Evolutionary conservation across 2,329 filamentous ascomycete species (phyloP).

Genomic region (Pyrenophora graminea): DNA sequence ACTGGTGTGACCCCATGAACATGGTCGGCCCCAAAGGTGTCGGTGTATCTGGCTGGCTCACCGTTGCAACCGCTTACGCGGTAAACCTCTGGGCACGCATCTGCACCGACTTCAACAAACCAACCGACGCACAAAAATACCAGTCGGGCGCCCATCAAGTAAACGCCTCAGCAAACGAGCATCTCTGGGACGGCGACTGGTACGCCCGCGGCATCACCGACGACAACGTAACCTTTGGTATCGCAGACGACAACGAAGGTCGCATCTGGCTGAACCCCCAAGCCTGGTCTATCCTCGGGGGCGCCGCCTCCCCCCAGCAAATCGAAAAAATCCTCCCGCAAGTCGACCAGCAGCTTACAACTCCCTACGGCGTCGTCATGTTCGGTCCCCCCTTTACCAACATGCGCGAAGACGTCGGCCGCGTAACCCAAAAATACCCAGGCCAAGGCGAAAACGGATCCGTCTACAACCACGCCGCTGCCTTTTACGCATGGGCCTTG

Average conservation of each 20-base stretch:
- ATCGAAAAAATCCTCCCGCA: conserved; percentile 53
- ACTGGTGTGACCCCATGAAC: conserved; percentile 66
- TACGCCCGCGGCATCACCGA: conserved; percentile 63
- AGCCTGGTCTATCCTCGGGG: conserved; percentile 60
- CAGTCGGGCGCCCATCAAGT: conserved; percentile 52
- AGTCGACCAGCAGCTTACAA: conserved; percentile 57
- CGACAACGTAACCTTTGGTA: conserved; percentile 58
- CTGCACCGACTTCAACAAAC: conserved; percentile 52
- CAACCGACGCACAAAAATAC: conserved; percentile 52
- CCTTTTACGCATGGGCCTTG: conserved; percentile 60
- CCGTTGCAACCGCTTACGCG: conserved; percentile 59
- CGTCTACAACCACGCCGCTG: conserved; percentile 62
- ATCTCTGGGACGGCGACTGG: conserved; percentile 63
- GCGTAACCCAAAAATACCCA: conserved; percentile 63
- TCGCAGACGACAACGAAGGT: conserved; percentile 56
- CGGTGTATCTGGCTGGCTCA: conserved; percentile 64
- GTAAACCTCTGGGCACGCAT: conserved; percentile 59
- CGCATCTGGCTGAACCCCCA: conserved; percentile 64
- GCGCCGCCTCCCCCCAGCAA: conserved; percentile 53
- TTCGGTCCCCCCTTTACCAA: conserved; percentile 59
- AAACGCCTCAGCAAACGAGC: conserved; percentile 56
- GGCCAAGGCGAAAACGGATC: conserved; percentile 63
- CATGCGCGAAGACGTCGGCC: conserved; percentile 64
- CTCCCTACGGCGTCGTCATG: conserved; percentile 61
- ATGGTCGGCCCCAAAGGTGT: conserved; percentile 65